phyloP scores from a whole-genome alignment of 208 protist species.

The Leishmania turanica region DNA sequence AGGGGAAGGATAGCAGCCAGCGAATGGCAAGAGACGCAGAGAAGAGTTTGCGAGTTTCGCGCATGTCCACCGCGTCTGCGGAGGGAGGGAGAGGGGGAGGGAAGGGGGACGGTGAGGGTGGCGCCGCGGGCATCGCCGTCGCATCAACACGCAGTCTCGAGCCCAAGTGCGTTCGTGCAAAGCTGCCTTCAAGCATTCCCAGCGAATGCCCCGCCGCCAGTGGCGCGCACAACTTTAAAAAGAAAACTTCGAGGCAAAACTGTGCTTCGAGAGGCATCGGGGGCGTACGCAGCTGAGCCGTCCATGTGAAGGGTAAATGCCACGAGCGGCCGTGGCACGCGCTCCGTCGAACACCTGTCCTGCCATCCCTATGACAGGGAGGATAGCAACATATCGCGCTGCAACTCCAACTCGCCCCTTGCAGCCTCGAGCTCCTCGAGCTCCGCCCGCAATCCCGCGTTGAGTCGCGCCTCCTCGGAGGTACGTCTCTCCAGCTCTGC shows the following conservation, averaged over 20 bases:
- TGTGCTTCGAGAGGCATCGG: background rate
- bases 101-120: background rate
- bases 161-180: background rate
- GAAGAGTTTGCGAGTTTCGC: background rate
- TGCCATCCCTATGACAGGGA: background rate
- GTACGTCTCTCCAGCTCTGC: conserved; percentile 9
- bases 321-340: too few species aligned
- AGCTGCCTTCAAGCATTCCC: background rate
- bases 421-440: conserved; percentile 26
- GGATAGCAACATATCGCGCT: conserved; percentile 18
- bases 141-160: background rate
- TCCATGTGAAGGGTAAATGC: background rate
- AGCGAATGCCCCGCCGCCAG: background rate
- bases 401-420: conserved; percentile 16
- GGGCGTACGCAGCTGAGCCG: background rate
- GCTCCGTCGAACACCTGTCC: background rate
- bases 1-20: background rate
- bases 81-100: background rate
- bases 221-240: background rate
- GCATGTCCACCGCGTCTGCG: background rate
- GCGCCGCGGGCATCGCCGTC: background rate
- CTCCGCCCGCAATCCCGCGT: conserved; percentile 33
- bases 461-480: conserved; percentile 12
- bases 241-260: background rate
- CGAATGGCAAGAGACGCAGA: background rate